phyloP scores from a whole-genome alignment of 352 stramenopile species.

The Phytophthora hybrid region DNA sequence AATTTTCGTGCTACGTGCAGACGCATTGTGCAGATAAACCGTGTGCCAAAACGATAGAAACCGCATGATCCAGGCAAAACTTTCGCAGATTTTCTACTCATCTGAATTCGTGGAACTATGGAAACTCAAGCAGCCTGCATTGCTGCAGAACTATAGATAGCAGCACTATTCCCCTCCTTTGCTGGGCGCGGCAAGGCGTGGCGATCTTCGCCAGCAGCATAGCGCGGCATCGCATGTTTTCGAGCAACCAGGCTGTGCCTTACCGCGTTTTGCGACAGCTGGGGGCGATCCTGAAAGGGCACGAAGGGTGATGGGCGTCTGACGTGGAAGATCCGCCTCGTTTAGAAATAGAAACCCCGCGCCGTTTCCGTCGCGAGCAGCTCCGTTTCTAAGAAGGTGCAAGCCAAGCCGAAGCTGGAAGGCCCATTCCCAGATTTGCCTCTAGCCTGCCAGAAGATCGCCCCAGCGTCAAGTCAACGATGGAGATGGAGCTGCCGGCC shows the following conservation, averaged over 20 bases:
- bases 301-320: conserved; percentile 38
- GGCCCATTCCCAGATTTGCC: conserved; percentile 41
- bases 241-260: not conserved
- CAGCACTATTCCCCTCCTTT: not conserved
- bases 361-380: conserved; percentile 37
- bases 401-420: conserved; percentile 1
- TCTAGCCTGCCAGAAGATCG: conserved; percentile 1
- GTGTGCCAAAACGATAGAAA: not conserved
- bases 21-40: not conserved
- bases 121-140: not conserved
- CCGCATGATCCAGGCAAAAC: not conserved
- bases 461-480: not conserved
- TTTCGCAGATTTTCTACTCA: not conserved
- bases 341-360: conserved; percentile 39
- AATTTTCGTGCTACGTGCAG: not conserved
- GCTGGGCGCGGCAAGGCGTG: no score
- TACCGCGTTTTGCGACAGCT: not conserved
- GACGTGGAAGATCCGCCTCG: conserved; percentile 40
- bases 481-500: conserved; percentile 50
- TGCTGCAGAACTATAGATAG: not conserved
- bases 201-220: no score
- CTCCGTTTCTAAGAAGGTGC: conserved; percentile 34
- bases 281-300: conserved; percentile 30
- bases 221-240: not conserved
- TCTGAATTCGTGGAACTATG: not conserved